These are phyloP conservation scores for Salix suchowensis DNA, from an alignment of 345 rosid species.

Conservation along the genomic window DNA sequence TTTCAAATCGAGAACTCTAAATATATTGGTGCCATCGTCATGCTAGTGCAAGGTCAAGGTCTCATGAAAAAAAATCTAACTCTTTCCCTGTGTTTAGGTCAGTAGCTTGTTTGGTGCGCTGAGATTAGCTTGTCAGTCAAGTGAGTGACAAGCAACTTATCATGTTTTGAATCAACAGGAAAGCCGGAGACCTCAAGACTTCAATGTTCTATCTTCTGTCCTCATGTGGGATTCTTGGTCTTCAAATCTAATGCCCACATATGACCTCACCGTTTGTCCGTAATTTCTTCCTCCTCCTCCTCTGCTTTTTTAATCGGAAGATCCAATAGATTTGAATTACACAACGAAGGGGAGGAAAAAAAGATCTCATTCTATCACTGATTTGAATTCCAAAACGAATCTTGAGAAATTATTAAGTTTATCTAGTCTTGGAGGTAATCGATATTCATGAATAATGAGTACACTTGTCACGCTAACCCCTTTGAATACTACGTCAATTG, in stretches of 20 bases:
- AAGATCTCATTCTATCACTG: neutral
- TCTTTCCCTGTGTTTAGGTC: neutral
- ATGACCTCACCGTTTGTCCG: neutral
- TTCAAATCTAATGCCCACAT: neutral
- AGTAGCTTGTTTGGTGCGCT: neutral
- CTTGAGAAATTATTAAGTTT: neutral
- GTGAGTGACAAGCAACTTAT: neutral
- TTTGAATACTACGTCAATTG: neutral
- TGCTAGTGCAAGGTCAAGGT: slow-evolving; percentile 11
- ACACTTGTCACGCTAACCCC: neutral
- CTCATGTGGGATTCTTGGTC: neutral
- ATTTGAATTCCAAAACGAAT: neutral
- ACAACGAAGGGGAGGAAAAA: neutral
- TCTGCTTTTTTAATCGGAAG: neutral
- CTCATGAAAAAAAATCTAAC: slow-evolving; percentile 10
- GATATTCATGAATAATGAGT: neutral
- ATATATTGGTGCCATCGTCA: slow-evolving; percentile 16
- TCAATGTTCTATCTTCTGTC: neutral
- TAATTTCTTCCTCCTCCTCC: neutral
- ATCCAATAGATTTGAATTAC: neutral
- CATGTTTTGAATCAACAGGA: neutral
- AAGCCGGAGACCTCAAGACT: neutral
- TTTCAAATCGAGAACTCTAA: neutral
- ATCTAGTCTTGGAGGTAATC: neutral
- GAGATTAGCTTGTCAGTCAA: neutral